Percentiles rank a stretch among this genome's conserved stretches.
phyloP scores from a whole-genome alignment of 345 rosid species.

The Eucalyptus pumila region DNA sequence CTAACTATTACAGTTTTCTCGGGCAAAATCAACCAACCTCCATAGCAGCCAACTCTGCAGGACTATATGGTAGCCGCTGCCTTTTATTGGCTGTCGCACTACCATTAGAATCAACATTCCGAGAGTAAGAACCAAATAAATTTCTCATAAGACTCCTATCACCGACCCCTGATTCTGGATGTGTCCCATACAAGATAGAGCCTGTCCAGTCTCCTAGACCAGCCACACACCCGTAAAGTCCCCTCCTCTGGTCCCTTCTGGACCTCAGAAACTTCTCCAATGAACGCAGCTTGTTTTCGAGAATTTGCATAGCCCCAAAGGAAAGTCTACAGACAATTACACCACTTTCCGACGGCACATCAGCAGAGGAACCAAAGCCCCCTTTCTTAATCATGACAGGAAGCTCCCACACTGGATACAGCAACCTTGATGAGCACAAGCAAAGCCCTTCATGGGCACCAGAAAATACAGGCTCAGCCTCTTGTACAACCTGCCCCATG shows the following conservation, averaged over 20 bases:
- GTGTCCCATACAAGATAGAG: constrained; percentile 73
- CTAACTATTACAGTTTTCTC: not conserved
- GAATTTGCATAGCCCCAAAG: constrained; percentile 60
- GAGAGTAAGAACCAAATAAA: constrained; percentile 59
- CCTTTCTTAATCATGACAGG: constrained; percentile 61
- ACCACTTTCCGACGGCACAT: constrained; percentile 35
- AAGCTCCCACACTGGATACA: constrained; percentile 93
- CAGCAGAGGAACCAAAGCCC: constrained; percentile 17
- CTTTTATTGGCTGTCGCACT: constrained; percentile 63
- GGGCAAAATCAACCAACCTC: constrained; percentile 38
- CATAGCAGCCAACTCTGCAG: constrained; percentile 89
- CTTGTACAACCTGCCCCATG: constrained; percentile 99
- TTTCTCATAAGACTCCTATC: constrained; percentile 71
- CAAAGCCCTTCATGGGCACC: constrained; percentile 96
- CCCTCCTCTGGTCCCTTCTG: constrained; percentile 89
- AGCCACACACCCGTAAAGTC: constrained; percentile 91
- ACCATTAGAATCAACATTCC: constrained; percentile 48
- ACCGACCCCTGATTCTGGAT: constrained; percentile 51
- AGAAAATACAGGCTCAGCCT: constrained; percentile 88
- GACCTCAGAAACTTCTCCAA: constrained; percentile 81
- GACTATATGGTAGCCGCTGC: constrained; percentile 69
- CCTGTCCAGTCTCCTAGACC: constrained; percentile 86
- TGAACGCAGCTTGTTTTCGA: constrained; percentile 81
- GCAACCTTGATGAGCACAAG: constrained; percentile 82
- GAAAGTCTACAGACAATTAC: constrained; percentile 73